phyloP scores from a whole-genome alignment of 2,329 filamentous ascomycete genomes.

The Orbilia javanica region DNA sequence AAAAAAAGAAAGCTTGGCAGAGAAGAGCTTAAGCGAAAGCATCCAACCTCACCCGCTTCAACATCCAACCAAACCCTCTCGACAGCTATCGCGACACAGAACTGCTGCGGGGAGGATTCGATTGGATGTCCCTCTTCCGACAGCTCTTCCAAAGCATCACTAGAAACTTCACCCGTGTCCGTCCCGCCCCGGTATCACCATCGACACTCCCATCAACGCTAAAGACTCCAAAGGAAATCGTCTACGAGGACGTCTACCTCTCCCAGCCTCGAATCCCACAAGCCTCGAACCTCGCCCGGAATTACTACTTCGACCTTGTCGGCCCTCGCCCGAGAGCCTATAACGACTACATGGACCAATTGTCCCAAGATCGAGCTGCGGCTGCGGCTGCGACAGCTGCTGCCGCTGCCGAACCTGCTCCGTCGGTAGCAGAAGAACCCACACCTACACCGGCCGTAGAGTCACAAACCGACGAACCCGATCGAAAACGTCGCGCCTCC shows the following conservation, averaged over 20 bases:
- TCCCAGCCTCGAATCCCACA: constrained; percentile 16
- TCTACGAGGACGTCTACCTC: constrained; percentile 45
- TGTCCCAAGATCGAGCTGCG: constrained; percentile 8
- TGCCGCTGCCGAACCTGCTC: not conserved
- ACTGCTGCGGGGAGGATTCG: not conserved
- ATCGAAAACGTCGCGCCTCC: constrained; percentile 37
- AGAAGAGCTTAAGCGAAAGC: not conserved
- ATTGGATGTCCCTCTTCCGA: constrained; percentile 18
- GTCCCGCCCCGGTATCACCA: not conserved
- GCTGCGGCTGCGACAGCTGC: not conserved
- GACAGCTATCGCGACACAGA: not conserved
- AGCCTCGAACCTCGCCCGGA: not conserved
- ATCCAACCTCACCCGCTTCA: not conserved
- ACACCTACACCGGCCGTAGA: constrained; percentile 15
- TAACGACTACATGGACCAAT: constrained; percentile 54
- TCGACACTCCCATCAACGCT: not conserved
- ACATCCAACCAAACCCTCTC: not conserved
- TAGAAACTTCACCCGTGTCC: not conserved
- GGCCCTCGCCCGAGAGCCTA: constrained; percentile 46
- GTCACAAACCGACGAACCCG: constrained; percentile 7
- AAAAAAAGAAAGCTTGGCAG: no score
- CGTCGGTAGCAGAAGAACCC: not conserved
- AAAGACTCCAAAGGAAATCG: not conserved
- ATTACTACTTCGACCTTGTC: constrained; percentile 40
- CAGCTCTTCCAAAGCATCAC: not conserved